These are phyloP conservation scores for Acrocalymma vagum DNA, from an alignment of 2,329 filamentous ascomycete species.

Conservation along the genomic window DNA sequence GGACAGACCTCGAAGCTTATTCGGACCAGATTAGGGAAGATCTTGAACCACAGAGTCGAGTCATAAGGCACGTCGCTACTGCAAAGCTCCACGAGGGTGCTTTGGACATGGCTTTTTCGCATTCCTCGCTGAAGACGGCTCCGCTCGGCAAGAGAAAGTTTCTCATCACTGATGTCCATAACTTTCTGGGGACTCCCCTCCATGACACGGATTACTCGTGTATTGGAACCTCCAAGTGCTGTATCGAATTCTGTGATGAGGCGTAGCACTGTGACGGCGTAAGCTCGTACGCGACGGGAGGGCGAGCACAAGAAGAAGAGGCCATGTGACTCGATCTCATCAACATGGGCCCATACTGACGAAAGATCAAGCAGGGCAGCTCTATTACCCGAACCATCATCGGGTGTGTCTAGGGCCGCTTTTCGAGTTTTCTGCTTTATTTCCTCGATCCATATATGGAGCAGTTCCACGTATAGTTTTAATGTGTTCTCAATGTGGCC, in stretches of 20 bases:
- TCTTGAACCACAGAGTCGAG: slow-evolving; percentile 94
- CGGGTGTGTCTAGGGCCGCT: slow-evolving; percentile 67
- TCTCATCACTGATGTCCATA: slow-evolving; percentile 91
- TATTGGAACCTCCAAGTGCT: slow-evolving; percentile 81
- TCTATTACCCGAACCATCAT: slow-evolving; percentile 74
- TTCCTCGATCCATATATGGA: slow-evolving; percentile 98
- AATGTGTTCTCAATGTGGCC: slow-evolving; percentile 95
- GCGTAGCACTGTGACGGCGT: slow-evolving; percentile 90
- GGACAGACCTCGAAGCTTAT: slow-evolving; percentile 91
- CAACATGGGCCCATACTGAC: slow-evolving; percentile 89
- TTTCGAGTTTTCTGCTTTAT: slow-evolving; percentile 87
- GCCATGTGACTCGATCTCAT: slow-evolving; percentile 95
- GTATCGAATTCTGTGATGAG: slow-evolving; percentile 94
- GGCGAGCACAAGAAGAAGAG: slow-evolving; percentile 98
- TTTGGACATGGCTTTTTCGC: slow-evolving; percentile 82
- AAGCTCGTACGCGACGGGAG: slow-evolving; percentile 85
- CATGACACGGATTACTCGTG: slow-evolving; percentile 88
- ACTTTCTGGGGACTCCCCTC: slow-evolving; percentile 89
- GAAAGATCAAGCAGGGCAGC: slow-evolving; percentile 85
- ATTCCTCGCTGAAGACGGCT: slow-evolving; percentile 92
- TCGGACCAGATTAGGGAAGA: slow-evolving; percentile 93
- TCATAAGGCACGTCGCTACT: slow-evolving; percentile 96
- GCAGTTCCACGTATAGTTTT: slow-evolving; percentile 88
- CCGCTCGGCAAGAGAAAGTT: slow-evolving; percentile 88
- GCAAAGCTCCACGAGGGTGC: slow-evolving; percentile 90